phyloP scores from a whole-genome alignment of 2,329 filamentous ascomycete genomes.

The Stylonectria norvegica region DNA sequence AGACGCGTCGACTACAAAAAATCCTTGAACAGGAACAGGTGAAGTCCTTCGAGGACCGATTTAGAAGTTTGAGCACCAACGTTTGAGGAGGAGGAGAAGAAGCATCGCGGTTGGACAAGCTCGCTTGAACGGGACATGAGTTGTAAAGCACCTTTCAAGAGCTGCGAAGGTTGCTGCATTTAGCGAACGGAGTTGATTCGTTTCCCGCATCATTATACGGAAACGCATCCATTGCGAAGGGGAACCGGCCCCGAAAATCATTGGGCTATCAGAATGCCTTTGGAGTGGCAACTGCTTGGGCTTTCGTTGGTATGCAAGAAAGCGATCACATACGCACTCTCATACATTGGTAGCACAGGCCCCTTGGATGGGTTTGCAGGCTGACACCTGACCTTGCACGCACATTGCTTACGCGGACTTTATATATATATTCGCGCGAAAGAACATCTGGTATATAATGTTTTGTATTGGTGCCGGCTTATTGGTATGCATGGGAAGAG shows the following conservation, averaged over 20 bases:
- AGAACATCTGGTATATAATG: constrained; percentile 27
- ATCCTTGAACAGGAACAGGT: constrained; percentile 63
- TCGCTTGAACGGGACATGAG: constrained; percentile 7
- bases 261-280: constrained; percentile 10
- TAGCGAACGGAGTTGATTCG: constrained; percentile 37
- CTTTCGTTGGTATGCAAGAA: constrained; percentile 12
- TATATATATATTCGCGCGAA: constrained; percentile 7
- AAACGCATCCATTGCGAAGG: constrained; percentile 11
- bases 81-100: constrained; percentile 16
- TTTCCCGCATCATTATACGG: constrained; percentile 19
- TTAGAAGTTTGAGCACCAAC: constrained; percentile 31
- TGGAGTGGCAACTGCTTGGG: constrained; percentile 13
- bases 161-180: constrained; percentile 29
- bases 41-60: constrained; percentile 43
- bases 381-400: background rate
- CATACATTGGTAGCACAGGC: constrained; percentile 11
- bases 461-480: constrained; percentile 22
- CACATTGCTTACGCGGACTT: constrained; percentile 10
- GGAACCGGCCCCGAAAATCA: constrained; percentile 6
- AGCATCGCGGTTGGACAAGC: constrained; percentile 6
- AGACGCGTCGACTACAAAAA: constrained; percentile 66
- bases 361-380: constrained; percentile 4
- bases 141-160: constrained; percentile 13
- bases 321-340: constrained; percentile 11
- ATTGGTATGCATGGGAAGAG: constrained; percentile 6